phyloP scores from a whole-genome alignment of 306 rosid species.

The Alnus rubra region DNA sequence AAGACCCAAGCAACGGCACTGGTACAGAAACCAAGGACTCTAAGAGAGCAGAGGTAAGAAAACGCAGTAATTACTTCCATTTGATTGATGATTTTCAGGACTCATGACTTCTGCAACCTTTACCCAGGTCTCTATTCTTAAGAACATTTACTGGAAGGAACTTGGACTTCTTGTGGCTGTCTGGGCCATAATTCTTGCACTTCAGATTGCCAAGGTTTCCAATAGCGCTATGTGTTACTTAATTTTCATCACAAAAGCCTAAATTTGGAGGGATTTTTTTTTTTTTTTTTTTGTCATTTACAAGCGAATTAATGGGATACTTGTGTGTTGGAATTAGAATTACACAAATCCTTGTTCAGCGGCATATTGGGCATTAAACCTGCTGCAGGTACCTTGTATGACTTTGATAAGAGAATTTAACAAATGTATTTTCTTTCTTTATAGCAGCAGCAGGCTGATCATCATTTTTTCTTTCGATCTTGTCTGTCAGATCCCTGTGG shows the following conservation, averaged over 20 bases:
- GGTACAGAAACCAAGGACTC: constrained; percentile 25
- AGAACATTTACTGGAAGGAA: constrained; percentile 85
- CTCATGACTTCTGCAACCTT: constrained; percentile 29
- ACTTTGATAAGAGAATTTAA: not conserved
- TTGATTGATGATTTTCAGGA: not conserved
- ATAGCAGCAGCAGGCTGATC: too few species aligned
- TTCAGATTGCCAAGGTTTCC: constrained; percentile 73
- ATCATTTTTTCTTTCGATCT: not conserved
- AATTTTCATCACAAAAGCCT: not conserved
- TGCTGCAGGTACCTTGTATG: constrained; percentile 48
- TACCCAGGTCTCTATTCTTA: constrained; percentile 60
- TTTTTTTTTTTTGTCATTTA: not conserved
- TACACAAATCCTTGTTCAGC: constrained; percentile 52
- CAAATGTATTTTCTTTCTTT: too few species aligned
- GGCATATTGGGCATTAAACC: constrained; percentile 52
- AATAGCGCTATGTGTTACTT: not conserved
- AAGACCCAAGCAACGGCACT: constrained; percentile 43
- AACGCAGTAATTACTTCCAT: not conserved
- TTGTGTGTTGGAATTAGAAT: constrained; percentile 37
- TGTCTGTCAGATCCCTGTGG: constrained; percentile 61
- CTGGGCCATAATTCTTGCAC: constrained; percentile 73
- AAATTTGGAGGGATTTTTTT: constrained; percentile 10
- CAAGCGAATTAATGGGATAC: not conserved
- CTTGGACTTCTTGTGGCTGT: constrained; percentile 76
- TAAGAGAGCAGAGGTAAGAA: constrained; percentile 36